Percentiles rank a stretch among this genome's conserved stretches.
Conservation (phyloP, 176 grass and related monocot species). For the Chrysopogon serrulatus region DNA sequence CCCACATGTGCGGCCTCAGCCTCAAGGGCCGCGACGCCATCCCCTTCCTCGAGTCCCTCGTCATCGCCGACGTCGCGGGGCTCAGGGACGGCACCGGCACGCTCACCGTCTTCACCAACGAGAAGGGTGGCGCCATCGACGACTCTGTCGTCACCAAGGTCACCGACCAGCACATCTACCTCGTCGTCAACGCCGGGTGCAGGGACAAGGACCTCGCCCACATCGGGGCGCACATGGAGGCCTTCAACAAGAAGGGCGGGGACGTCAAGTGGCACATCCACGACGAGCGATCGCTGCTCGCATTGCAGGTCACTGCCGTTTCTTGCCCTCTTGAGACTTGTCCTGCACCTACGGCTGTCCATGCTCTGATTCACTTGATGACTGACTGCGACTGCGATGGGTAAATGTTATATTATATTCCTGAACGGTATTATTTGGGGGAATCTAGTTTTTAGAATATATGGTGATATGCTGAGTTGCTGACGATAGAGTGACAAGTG, state of each 20-base stretch:
- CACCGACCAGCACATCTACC: constrained; percentile 75
- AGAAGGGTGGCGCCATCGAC: constrained; percentile 80
- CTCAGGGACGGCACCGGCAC: constrained; percentile 69
- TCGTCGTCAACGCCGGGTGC: constrained; percentile 96
- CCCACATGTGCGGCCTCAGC: constrained; percentile 97
- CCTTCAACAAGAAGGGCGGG: constrained; percentile 71
- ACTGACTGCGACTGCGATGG: not conserved
- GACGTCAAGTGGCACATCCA: constrained; percentile 89
- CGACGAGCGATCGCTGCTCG: constrained; percentile 88
- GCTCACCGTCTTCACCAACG: constrained; percentile 90
- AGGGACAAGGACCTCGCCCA: constrained; percentile 92
- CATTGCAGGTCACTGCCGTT: constrained; percentile 56
- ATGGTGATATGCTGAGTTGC: too few relatives aligned
- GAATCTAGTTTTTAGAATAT: not conserved
- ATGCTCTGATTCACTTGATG: not conserved
- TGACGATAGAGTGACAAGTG: not conserved
- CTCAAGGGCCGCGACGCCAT: constrained; percentile 49
- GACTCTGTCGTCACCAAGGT: constrained; percentile 84
- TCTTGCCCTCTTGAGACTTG: not conserved
- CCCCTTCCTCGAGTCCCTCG: constrained; percentile 85
- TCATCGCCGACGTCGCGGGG: constrained; percentile 72
- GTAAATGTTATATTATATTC: not conserved
- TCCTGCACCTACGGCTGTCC: not conserved
- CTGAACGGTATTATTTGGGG: not conserved
- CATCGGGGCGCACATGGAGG: constrained; percentile 84